Conservation (phyloP, 2,329 filamentous ascomycete genomes). For the Incumbomyces lentus region DNA sequence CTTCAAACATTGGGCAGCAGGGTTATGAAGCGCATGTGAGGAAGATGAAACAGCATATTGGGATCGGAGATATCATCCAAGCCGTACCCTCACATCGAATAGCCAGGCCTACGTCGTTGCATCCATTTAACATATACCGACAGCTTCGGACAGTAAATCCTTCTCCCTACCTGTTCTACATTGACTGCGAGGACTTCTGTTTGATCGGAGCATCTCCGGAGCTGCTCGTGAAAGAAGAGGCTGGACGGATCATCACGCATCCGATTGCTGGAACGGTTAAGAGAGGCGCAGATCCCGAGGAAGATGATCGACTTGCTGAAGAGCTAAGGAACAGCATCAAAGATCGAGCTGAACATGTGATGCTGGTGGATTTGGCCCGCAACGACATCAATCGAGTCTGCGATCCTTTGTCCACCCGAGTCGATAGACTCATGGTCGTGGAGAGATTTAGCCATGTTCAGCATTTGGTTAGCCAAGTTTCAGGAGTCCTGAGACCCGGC, state of each 20-base stretch:
- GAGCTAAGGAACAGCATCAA: slow-evolving; percentile 73
- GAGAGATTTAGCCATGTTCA: slow-evolving; percentile 95
- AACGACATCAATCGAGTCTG: slow-evolving; percentile 96
- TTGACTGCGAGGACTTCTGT: slow-evolving; percentile 84
- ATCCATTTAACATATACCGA: slow-evolving; percentile 97
- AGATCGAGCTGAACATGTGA: slow-evolving; percentile 90
- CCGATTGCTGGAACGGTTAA: slow-evolving; percentile 94
- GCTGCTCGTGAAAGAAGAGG: slow-evolving; percentile 82
- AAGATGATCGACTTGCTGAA: slow-evolving; percentile 69
- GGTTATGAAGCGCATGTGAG: slow-evolving; percentile 90
- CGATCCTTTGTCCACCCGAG: slow-evolving; percentile 77
- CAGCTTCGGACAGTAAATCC: slow-evolving; percentile 96
- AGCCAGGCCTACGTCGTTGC: slow-evolving; percentile 74
- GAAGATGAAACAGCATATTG: slow-evolving; percentile 79
- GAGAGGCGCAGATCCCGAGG: slow-evolving; percentile 66
- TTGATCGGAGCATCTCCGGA: slow-evolving; percentile 93
- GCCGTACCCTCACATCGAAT: slow-evolving; percentile 92
- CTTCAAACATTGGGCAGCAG: slow-evolving; percentile 77
- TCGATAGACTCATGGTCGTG: slow-evolving; percentile 89
- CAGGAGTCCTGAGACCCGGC: slow-evolving; percentile 69
- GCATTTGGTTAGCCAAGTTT: slow-evolving; percentile 92
- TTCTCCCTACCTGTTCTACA: slow-evolving; percentile 92
- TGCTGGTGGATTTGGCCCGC: slow-evolving; percentile 90
- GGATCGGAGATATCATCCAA: slow-evolving; percentile 89
- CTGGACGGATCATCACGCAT: slow-evolving; percentile 82